Conservation (phyloP, 148 eudicot genomes). For the Chenopodium quinoa region DNA sequence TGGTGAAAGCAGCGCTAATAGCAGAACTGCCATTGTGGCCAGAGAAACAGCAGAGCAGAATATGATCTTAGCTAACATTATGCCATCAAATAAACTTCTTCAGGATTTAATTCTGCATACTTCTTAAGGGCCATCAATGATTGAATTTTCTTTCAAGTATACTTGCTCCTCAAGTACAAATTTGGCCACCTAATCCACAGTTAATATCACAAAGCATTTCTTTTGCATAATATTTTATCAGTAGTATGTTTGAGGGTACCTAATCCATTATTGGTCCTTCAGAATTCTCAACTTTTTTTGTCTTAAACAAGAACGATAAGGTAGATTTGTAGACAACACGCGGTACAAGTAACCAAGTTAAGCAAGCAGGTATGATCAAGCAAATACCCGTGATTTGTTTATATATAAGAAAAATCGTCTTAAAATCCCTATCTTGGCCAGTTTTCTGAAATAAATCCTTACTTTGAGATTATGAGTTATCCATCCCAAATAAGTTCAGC, state of each 20-base stretch:
- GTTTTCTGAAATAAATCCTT: no score
- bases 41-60: constrained; percentile 54
- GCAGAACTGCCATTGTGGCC: constrained; percentile 52
- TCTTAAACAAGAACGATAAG: background rate
- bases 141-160: constrained; percentile 9
- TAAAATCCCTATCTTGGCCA: no score
- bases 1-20: constrained; percentile 60
- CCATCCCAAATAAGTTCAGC: background rate
- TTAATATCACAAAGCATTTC: background rate
- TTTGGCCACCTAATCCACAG: constrained; percentile 51
- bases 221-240: background rate
- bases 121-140: constrained; percentile 15
- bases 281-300: background rate
- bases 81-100: background rate
- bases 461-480: background rate
- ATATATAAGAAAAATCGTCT: no score
- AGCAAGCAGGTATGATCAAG: background rate
- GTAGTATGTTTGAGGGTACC: background rate
- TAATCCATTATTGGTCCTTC: background rate
- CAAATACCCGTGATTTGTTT: background rate
- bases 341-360: background rate
- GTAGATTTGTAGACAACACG: background rate
- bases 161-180: constrained; percentile 5
- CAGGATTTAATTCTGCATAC: background rate
- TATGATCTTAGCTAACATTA: constrained; percentile 55